Percentiles rank a stretch among this genome's conserved stretches.
These are phyloP conservation scores for Arachnomyces sp. DNA, from an alignment of 2,329 filamentous ascomycete genomes.

Conservation along the genomic window DNA sequence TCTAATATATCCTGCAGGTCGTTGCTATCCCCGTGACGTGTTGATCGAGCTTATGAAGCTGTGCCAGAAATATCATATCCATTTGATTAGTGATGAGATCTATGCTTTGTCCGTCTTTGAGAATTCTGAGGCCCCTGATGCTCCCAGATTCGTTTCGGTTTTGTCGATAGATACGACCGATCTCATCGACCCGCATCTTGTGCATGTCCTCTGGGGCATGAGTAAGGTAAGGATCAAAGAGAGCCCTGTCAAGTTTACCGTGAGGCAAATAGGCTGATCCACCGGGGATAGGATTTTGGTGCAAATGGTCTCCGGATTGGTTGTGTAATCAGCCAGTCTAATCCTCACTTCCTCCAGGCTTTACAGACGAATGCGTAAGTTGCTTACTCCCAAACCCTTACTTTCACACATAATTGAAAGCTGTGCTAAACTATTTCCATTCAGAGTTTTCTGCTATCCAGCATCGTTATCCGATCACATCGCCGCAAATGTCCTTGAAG, in stretches of 20 bases:
- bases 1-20: constrained; percentile 29
- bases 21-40: constrained; percentile 38
- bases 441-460: not conserved
- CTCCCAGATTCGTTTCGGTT: constrained; percentile 37
- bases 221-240: constrained; percentile 25
- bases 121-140: constrained; percentile 23
- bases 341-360: too few species aligned
- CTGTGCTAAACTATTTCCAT: not conserved
- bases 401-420: not conserved
- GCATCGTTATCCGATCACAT: constrained; percentile 18
- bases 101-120: constrained; percentile 47
- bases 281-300: constrained; percentile 47
- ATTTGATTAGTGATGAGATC: constrained; percentile 50
- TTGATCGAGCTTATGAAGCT: constrained; percentile 40
- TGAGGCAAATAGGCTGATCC: too few species aligned
- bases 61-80: constrained; percentile 41
- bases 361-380: too few species aligned
- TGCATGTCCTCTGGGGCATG: constrained; percentile 44
- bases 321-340: constrained; percentile 29
- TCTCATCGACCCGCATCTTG: constrained; percentile 39
- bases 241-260: constrained; percentile 28
- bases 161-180: constrained; percentile 35
- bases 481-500: constrained; percentile 20
- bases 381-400: too few species aligned
- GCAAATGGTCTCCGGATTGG: constrained; percentile 43